Conservation (phyloP, 805 yeast genomes). For the Babjeviella inositovora region DNA sequence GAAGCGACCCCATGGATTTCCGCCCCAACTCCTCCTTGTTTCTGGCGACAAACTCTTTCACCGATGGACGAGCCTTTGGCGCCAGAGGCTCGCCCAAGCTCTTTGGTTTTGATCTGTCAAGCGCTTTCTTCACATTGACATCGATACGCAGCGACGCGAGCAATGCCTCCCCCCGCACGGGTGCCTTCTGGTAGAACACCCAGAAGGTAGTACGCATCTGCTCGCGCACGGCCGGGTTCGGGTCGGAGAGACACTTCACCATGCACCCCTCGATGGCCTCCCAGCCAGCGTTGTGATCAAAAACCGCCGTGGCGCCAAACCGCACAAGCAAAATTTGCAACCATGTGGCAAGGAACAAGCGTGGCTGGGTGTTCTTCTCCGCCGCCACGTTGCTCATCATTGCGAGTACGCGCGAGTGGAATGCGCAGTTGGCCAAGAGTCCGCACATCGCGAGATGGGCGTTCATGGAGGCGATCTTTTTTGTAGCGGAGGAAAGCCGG, state of each 20-base stretch:
- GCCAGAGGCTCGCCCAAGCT: slow-evolving; percentile 5
- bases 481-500: slow-evolving; percentile 41
- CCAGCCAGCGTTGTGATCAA: slow-evolving; percentile 12
- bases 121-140: slow-evolving; percentile 30
- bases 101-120: slow-evolving; percentile 41
- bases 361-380: slow-evolving; percentile 61
- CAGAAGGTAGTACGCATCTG: slow-evolving; percentile 61
- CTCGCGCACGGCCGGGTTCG: slow-evolving; percentile 69
- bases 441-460: slow-evolving; percentile 40
- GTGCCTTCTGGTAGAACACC: slow-evolving; percentile 26
- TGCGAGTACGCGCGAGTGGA: slow-evolving; percentile 30
- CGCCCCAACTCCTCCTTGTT: slow-evolving; percentile 18
- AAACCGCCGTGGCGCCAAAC: slow-evolving; percentile 16
- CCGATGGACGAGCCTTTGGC: slow-evolving; percentile 11
- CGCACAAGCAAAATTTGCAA: slow-evolving; percentile 42
- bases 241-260: slow-evolving; percentile 53
- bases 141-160: slow-evolving; percentile 14
- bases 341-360: slow-evolving; percentile 59
- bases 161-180: not conserved
- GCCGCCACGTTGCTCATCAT: slow-evolving; percentile 32
- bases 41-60: slow-evolving; percentile 26
- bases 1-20: slow-evolving; percentile 10
- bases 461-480: slow-evolving; percentile 43
- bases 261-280: slow-evolving; percentile 35
- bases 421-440: slow-evolving; percentile 37